phyloP scores from a whole-genome alignment of 169 alveolate species.

The Cyclospora cayetanensis region DNA sequence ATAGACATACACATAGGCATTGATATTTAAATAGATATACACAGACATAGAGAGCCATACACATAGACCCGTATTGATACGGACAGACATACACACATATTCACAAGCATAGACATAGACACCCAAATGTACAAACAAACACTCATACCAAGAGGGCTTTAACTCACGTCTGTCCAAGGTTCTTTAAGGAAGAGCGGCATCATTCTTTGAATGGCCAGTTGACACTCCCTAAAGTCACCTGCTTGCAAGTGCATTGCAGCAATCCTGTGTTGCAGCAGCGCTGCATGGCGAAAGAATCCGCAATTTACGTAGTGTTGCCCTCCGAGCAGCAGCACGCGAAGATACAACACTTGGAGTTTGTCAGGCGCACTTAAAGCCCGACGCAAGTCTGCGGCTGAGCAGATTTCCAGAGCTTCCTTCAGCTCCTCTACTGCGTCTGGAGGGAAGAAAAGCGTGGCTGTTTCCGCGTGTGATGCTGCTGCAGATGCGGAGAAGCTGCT shows the following conservation, averaged over 20 bases:
- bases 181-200: constrained; percentile 64
- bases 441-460: background rate
- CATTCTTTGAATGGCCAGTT: constrained; percentile 21
- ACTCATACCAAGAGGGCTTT: background rate
- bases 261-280: constrained; percentile 57
- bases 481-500: background rate
- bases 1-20: no score
- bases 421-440: background rate
- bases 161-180: constrained; percentile 59
- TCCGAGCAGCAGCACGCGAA: constrained; percentile 30
- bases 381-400: background rate
- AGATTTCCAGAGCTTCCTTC: background rate
- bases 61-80: no score
- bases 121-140: background rate
- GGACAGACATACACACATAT: background rate
- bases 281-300: constrained; percentile 63
- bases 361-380: background rate
- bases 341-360: background rate
- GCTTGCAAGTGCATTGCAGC: constrained; percentile 29
- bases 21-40: no score
- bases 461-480: constrained; percentile 35
- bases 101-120: background rate
- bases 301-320: constrained; percentile 65
- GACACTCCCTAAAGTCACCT: constrained; percentile 32
- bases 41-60: no score